Conservation (phyloP, 306 rosid genomes). For the Malus asiatica region DNA sequence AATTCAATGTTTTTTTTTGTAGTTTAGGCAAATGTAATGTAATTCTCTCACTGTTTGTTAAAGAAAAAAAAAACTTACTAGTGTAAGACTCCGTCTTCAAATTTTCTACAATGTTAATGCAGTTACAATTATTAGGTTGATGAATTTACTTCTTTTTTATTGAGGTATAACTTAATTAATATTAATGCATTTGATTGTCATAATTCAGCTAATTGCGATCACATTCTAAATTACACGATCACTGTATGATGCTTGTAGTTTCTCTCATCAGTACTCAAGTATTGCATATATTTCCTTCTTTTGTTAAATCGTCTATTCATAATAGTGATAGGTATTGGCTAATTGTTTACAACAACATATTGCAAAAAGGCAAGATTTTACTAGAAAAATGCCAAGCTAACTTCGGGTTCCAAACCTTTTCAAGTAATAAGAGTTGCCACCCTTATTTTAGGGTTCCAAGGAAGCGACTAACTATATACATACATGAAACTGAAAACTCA, state of each 20-base stretch:
- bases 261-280: background rate
- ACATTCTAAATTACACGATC: too few relatives aligned
- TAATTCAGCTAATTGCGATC: too few relatives aligned
- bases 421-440: background rate
- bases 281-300: background rate
- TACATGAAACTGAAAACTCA: background rate
- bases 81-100: too few relatives aligned
- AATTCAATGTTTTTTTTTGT: too few relatives aligned
- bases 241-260: background rate
- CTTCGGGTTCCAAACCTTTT: background rate
- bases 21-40: too few relatives aligned
- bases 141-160: background rate
- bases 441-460: background rate
- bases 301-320: background rate
- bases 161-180: too few relatives aligned
- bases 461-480: background rate
- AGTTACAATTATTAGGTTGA: too few relatives aligned
- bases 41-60: too few relatives aligned
- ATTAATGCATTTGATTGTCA: too few relatives aligned
- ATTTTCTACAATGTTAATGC: too few relatives aligned
- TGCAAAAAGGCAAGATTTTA: background rate
- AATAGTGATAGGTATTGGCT: background rate
- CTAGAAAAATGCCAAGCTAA: background rate
- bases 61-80: too few relatives aligned
- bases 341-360: too few relatives aligned